phyloP scores from a whole-genome alignment of 495 filamentous ascomycete genomes.

The Penicillium bovifimosum region DNA sequence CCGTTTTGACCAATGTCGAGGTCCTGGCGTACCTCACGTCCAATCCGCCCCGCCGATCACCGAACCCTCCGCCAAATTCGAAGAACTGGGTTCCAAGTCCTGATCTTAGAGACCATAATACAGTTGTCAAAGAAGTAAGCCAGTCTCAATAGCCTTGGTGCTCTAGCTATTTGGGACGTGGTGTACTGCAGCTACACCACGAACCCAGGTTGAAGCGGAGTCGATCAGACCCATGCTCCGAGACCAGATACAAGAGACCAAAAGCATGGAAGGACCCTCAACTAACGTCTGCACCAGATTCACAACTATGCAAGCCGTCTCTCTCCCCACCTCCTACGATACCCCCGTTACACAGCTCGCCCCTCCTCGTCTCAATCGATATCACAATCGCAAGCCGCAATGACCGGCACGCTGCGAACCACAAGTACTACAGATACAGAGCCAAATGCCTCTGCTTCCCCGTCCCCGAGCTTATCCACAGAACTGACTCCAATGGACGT shows the following conservation, averaged over 20 bases:
- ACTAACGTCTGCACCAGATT: conserved; percentile 23
- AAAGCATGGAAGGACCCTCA: background rate
- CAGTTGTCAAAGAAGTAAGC: conserved; percentile 46
- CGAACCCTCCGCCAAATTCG: conserved; percentile 36
- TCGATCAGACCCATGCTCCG: background rate
- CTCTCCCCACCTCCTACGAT: conserved; percentile 34
- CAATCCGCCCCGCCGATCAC: conserved; percentile 41
- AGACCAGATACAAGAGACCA: background rate
- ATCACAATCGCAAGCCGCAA: conserved; percentile 24
- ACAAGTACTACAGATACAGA: conserved; percentile 12
- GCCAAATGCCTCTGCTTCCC: conserved; percentile 4
- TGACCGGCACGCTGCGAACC: conserved; percentile 19
- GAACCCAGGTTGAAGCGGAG: background rate
- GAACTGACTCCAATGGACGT: conserved; percentile 32
- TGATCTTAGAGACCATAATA: conserved; percentile 44
- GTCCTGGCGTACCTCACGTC: conserved; percentile 53
- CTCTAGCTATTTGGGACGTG: background rate
- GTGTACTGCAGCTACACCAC: background rate
- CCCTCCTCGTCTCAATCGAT: conserved; percentile 18
- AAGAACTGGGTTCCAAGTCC: conserved; percentile 40
- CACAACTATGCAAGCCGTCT: conserved; percentile 42
- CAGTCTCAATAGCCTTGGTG: background rate
- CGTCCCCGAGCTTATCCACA: background rate
- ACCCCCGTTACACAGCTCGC: conserved; percentile 27
- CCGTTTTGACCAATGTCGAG: conserved; percentile 60